Evolutionary conservation across 139 green algal species (phyloP).

Genomic region (Ettlia oleoabundans): DNA sequence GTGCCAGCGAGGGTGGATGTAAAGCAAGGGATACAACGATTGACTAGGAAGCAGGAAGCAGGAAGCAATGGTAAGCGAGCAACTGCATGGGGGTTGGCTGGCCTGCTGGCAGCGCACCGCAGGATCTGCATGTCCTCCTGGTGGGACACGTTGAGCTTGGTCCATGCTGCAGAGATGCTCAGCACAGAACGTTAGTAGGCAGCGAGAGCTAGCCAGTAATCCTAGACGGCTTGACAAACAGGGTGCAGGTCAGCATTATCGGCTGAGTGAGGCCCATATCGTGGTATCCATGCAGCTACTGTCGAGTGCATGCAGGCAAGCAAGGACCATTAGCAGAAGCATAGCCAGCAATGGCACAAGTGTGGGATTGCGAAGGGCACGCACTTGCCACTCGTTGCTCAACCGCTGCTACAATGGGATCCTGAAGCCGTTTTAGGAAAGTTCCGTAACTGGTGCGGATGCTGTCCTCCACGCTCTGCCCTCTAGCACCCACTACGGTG

Average conservation of each 20-base stretch:
- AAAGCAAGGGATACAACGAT: too few species aligned
- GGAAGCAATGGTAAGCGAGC: too few species aligned
- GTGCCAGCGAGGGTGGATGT: too few species aligned
- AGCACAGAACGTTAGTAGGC: too few species aligned
- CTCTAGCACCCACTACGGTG: conserved; percentile 75
- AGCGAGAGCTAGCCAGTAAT: too few species aligned
- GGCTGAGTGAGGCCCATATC: too few species aligned
- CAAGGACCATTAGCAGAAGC: too few species aligned
- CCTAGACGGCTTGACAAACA: too few species aligned
- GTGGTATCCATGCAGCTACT: neutral
- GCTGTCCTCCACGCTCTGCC: conserved; percentile 60
- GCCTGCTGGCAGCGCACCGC: too few species aligned
- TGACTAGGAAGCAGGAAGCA: too few species aligned
- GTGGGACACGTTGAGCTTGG: conserved; percentile 69
- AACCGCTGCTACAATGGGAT: conserved; percentile 66
- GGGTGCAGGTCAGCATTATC: too few species aligned
- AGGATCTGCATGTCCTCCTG: conserved; percentile 89
- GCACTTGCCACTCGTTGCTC: conserved; percentile 68
- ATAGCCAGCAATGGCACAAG: neutral
- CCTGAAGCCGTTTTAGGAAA: conserved; percentile 73
- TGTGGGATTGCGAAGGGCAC: neutral
- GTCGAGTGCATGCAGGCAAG: neutral
- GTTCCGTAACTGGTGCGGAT: conserved; percentile 84
- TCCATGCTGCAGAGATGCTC: conserved; percentile 53
- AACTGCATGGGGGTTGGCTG: too few species aligned